Evolutionary conservation across 345 rosid species (phyloP).

Genomic region (Cardamine chenopodiifolia): DNA sequence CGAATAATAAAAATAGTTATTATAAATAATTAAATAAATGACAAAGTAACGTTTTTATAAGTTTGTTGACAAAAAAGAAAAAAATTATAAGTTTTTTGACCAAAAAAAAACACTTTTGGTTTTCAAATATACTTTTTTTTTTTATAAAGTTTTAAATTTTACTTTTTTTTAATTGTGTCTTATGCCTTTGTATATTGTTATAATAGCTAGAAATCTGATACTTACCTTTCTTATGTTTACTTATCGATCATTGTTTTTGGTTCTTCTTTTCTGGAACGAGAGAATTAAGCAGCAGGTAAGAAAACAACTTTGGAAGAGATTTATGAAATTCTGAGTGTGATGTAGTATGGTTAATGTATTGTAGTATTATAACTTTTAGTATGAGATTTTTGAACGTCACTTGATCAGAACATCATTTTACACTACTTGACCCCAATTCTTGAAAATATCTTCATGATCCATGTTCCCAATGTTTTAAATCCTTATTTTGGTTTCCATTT

Average conservation of each 20-base stretch:
- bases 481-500: background rate
- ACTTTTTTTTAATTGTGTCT: background rate
- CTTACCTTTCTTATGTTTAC: too few species aligned
- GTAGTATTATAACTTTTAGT: background rate
- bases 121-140: too few species aligned
- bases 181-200: background rate
- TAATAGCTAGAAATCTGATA: background rate
- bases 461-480: background rate
- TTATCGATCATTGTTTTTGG: background rate
- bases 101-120: background rate
- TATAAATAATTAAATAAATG: background rate
- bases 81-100: too few species aligned
- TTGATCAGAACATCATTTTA: background rate
- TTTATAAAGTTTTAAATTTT: background rate
- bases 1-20: background rate
- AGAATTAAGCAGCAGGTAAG: background rate
- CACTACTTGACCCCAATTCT: background rate
- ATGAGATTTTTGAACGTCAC: background rate
- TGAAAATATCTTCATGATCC: background rate
- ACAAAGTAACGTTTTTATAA: background rate
- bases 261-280: background rate
- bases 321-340: background rate
- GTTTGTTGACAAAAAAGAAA: background rate
- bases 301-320: background rate
- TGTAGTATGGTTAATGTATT: background rate